Evolutionary conservation across 2,329 filamentous ascomycete species (phyloP).

Genomic region (Ophiosphaerella narmari): DNA sequence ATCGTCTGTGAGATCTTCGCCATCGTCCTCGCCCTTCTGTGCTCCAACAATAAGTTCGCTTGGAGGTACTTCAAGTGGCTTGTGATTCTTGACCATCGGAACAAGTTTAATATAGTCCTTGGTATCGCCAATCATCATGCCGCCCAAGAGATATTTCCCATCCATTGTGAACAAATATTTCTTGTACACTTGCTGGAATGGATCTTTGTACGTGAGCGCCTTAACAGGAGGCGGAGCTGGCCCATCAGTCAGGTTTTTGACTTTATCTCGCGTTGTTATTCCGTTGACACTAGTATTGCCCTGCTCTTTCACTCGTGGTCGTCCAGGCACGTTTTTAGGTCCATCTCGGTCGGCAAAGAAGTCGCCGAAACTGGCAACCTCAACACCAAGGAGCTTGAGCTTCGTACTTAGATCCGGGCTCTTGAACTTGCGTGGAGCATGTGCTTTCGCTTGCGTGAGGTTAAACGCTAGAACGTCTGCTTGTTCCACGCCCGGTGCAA

Average conservation of each 20-base stretch:
- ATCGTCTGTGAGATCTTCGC: conserved; percentile 79
- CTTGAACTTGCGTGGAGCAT: conserved; percentile 73
- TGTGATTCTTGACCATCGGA: conserved; percentile 83
- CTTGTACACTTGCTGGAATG: conserved; percentile 87
- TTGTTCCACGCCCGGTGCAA: conserved; percentile 90
- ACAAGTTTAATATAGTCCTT: conserved; percentile 89
- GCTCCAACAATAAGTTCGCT: conserved; percentile 83
- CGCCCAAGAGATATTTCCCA: conserved; percentile 87
- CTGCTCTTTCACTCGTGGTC: conserved; percentile 54
- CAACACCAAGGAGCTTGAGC: conserved; percentile 84
- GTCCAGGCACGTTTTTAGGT: conserved; percentile 72
- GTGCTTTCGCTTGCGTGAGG: conserved; percentile 78
- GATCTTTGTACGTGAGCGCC: conserved; percentile 84
- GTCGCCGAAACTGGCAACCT: conserved; percentile 91
- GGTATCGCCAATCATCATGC: conserved; percentile 96
- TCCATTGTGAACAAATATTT: conserved; percentile 91
- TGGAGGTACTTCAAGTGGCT: conserved; percentile 75
- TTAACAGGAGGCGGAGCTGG: conserved; percentile 69
- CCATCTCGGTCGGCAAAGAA: conserved; percentile 90
- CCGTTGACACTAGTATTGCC: conserved; percentile 44
- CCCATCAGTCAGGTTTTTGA: conserved; percentile 61
- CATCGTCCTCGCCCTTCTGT: conserved; percentile 73
- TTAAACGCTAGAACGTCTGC: conserved; percentile 91
- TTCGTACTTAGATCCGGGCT: conserved; percentile 89
- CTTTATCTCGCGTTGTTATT: conserved; percentile 45